phyloP scores from a whole-genome alignment of 352 stramenopile species.

The Phytophthora rubi region DNA sequence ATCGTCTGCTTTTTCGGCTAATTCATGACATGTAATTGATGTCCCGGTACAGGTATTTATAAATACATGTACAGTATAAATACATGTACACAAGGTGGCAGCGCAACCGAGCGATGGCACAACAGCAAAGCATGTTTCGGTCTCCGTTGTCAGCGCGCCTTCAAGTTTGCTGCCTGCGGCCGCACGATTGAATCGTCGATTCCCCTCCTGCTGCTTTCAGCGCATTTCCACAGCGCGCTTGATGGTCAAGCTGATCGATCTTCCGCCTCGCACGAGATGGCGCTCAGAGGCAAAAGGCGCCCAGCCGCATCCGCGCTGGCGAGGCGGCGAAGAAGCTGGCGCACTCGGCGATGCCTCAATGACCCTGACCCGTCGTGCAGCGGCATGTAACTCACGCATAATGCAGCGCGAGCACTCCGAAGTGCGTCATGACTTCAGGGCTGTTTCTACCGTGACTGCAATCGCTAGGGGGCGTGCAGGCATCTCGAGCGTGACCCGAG shows the following conservation, averaged over 20 bases:
- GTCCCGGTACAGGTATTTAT: no score
- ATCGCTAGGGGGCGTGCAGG: neutral
- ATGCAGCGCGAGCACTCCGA: constrained; percentile 13
- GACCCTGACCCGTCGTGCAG: neutral
- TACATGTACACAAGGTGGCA: neutral
- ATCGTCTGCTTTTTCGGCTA: constrained; percentile 23
- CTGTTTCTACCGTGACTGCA: constrained; percentile 14
- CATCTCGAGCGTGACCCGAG: neutral
- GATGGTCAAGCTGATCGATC: constrained; percentile 1
- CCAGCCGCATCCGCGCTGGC: neutral
- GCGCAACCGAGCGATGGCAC: constrained; percentile 9
- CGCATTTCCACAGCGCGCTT: constrained; percentile 7
- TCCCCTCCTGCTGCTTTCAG: constrained; percentile 27
- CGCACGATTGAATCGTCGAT: constrained; percentile 6
- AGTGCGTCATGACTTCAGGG: neutral
- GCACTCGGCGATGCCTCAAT: constrained; percentile 9
- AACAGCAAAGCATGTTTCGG: constrained; percentile 21
- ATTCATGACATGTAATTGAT: neutral
- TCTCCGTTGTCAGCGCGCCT: constrained; percentile 10
- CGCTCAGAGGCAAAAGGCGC: neutral
- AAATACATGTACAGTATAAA: no score
- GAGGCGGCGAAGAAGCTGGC: constrained; percentile 16
- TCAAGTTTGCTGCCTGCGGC: constrained; percentile 9
- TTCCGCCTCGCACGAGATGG: constrained; percentile 14
- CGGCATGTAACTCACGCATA: constrained; percentile 1